These are phyloP conservation scores for Wickerhamomyces sp. DNA, from an alignment of 1,139 yeast genomes.

Conservation along the genomic window DNA sequence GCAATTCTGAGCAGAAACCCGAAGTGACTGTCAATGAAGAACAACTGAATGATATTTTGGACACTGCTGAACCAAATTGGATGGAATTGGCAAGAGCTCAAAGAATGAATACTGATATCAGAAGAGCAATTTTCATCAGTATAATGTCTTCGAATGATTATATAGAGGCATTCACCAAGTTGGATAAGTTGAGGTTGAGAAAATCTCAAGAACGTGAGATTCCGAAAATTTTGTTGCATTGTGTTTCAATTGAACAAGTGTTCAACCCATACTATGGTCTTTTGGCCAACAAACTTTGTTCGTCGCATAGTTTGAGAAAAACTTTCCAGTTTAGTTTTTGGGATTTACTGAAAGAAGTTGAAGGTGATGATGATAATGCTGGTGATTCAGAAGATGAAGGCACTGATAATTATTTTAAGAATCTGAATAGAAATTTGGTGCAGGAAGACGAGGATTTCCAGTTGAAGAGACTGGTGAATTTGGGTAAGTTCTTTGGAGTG, in stretches of 20 bases:
- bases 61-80: constrained; percentile 65
- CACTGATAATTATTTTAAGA: constrained; percentile 23
- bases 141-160: constrained; percentile 94
- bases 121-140: constrained; percentile 89
- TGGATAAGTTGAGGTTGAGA: constrained; percentile 75
- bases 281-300: constrained; percentile 71
- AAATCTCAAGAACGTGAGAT: constrained; percentile 85
- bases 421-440: constrained; percentile 26
- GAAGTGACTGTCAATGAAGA: constrained; percentile 25
- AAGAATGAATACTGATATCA: constrained; percentile 91
- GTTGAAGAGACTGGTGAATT: constrained; percentile 56
- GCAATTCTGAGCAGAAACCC: constrained; percentile 27
- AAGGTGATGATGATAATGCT: constrained; percentile 42
- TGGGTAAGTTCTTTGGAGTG: constrained; percentile 76
- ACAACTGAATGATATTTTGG: constrained; percentile 22
- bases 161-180: constrained; percentile 75
- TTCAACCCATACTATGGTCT: constrained; percentile 91
- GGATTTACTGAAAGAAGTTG: constrained; percentile 80
- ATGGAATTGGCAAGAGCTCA: constrained; percentile 77
- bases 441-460: constrained; percentile 41
- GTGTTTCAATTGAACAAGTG: constrained; percentile 75
- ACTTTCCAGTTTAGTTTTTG: constrained; percentile 86
- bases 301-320: constrained; percentile 65
- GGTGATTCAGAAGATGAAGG: constrained; percentile 31
- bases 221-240: constrained; percentile 78